Conservation (phyloP, 345 rosid species). For the Eucalyptus regnans region DNA sequence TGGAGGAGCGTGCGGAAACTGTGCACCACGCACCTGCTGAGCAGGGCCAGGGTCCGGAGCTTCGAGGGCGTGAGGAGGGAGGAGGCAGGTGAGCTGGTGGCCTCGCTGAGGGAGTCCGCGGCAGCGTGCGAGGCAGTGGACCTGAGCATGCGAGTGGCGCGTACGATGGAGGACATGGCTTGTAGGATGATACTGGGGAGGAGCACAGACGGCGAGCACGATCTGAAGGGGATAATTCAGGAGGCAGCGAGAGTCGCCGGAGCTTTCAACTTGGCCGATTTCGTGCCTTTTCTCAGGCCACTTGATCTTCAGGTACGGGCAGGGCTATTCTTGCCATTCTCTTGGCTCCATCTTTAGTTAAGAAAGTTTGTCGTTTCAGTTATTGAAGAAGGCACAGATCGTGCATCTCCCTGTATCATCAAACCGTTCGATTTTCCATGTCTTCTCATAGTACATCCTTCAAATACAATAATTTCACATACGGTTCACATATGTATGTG, state of each 20-base stretch:
- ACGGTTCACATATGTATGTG: not conserved
- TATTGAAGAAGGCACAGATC: not conserved
- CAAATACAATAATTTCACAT: not conserved
- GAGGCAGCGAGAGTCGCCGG: not conserved
- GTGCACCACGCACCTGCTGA: conserved; percentile 4
- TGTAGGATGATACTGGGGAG: not conserved
- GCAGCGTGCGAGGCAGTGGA: not conserved
- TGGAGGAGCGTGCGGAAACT: conserved; percentile 12
- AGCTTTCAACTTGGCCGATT: not conserved
- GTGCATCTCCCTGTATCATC: not conserved
- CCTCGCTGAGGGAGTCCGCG: not conserved
- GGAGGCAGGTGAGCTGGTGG: not conserved
- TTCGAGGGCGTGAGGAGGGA: not conserved
- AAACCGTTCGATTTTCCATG: not conserved
- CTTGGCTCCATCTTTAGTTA: not conserved
- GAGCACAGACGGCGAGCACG: not conserved
- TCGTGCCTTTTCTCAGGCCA: not conserved
- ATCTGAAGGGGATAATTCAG: not conserved
- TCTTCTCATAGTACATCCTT: not conserved
- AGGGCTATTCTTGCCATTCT: not conserved
- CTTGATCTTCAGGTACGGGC: not conserved
- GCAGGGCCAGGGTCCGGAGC: not conserved
- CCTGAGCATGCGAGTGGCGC: not conserved
- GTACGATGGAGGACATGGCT: not conserved
- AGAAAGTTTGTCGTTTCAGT: not conserved